Evolutionary conservation across 1,284 basidiomycete genomes (phyloP), one percentile per base, ranked within the genome.

Genomic region (Meripilus lineatus): DNA sequence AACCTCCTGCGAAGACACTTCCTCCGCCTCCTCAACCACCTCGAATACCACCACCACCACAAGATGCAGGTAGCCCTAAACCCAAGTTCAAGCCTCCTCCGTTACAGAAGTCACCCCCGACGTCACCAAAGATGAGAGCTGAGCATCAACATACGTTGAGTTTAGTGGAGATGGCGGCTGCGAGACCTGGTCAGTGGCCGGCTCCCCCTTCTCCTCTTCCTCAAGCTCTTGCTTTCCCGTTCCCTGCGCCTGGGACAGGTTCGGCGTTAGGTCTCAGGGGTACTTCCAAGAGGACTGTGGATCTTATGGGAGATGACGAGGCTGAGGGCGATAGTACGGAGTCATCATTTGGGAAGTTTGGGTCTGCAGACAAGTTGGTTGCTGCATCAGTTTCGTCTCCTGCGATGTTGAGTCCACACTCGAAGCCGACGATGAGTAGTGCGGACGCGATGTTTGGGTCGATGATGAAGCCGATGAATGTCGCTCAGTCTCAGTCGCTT

Each of bases 161-260:
- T 50, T 61, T 85, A 20, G 57, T 85, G 46, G 70, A 77, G 49
- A 61, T 60, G 14, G 80, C 75, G 6, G 77, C 79, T 7, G 59
- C 77, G 5, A 67, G 67, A 15, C 61, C 59, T 4, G 79, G 80
- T 3, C 60, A 67, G 40, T 85, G 83, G 83, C 79, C 81, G n/a
- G 73, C 77, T 20, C 76, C 80, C 8, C 68, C 74, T 1, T 77
- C 80, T 6, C 76, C 77, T 0, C 63, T 77, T 4, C 73, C 75
- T 10, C 65, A 69, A 30, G 61, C 66, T 10, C 53, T 76, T 14
- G 56, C 66, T 10, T 71, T 74, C 14, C 57, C 58, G 3, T 47
- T 52, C 14, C 34, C 47, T 17, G 46, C 52, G 15, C 13, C 44
- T 20, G 34, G 42, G 28, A 23, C 42, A 22, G 45, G 37, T 39